phyloP scores from a whole-genome alignment of 2,329 filamentous ascomycete species.

The Trichophyton schoenleinii region DNA sequence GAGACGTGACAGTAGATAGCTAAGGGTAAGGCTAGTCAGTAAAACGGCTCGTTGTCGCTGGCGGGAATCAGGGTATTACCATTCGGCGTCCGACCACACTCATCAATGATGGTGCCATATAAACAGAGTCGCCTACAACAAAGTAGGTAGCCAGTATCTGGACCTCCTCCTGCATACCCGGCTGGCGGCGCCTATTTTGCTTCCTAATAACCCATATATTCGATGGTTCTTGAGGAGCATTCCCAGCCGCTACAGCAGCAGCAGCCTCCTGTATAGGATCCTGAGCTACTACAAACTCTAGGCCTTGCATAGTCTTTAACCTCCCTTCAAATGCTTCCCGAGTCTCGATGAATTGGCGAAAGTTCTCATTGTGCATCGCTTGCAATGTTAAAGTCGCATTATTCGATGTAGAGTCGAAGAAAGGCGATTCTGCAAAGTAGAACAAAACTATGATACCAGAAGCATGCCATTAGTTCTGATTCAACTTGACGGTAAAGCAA shows the following conservation, averaged over 20 bases:
- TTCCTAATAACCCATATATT: conserved; percentile 51
- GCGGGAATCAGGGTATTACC: conserved; percentile 21
- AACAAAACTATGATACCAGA: conserved; percentile 37
- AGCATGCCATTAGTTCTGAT: neutral
- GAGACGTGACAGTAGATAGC: conserved; percentile 44
- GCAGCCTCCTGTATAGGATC: conserved; percentile 42
- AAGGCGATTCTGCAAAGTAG: conserved; percentile 52
- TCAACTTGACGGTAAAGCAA: neutral
- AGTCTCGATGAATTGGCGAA: conserved; percentile 41
- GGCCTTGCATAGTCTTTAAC: conserved; percentile 42
- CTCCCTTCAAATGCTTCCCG: conserved; percentile 45
- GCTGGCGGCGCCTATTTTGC: conserved; percentile 39
- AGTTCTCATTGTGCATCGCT: conserved; percentile 36
- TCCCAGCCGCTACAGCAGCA: conserved; percentile 17
- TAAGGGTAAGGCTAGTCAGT: conserved; percentile 17
- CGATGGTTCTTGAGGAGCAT: conserved; percentile 32
- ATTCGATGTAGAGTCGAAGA: conserved; percentile 49
- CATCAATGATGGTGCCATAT: conserved; percentile 49
- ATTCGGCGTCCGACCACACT: conserved; percentile 46
- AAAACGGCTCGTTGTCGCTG: neutral
- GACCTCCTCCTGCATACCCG: conserved; percentile 36
- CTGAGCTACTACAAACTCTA: conserved; percentile 48
- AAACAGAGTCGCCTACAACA: conserved; percentile 47
- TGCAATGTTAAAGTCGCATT: conserved; percentile 46
- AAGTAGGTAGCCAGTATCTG: conserved; percentile 47